These are phyloP conservation scores for Suillus hirtellus DNA, from an alignment of 768 basidiomycete species.

Conservation along the genomic window DNA sequence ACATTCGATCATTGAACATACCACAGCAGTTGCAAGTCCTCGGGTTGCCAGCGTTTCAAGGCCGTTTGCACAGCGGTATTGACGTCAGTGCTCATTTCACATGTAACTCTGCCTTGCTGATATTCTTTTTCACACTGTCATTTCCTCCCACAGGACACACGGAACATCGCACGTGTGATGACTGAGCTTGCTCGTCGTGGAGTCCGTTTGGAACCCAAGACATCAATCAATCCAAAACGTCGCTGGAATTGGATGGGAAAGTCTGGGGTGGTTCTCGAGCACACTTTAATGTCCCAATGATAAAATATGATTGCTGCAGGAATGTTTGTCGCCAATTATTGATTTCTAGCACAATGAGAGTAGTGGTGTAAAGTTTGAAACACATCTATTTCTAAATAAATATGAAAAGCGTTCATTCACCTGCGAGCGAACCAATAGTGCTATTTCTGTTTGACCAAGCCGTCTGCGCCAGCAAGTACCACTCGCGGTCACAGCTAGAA, in stretches of 20 bases:
- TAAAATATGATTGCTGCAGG: background rate
- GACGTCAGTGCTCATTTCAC: slow-evolving; percentile 62
- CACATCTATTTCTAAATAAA: slow-evolving; percentile 15
- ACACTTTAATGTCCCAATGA: slow-evolving; percentile 23
- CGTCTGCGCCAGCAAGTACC: slow-evolving; percentile 11
- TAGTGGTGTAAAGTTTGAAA: background rate
- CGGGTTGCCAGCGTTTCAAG: slow-evolving; percentile 72
- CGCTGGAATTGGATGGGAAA: slow-evolving; percentile 90
- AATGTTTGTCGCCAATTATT: background rate
- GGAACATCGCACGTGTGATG: slow-evolving; percentile 84
- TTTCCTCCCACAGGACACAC: slow-evolving; percentile 63
- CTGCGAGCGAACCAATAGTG: slow-evolving; percentile 17
- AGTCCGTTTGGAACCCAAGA: slow-evolving; percentile 71
- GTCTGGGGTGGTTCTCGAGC: slow-evolving; percentile 63
- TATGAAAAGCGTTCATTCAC: slow-evolving; percentile 6
- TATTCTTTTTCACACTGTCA: slow-evolving; percentile 11
- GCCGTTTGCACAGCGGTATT: slow-evolving; percentile 85
- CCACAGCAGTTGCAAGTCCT: slow-evolving; percentile 74
- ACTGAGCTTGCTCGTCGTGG: slow-evolving; percentile 74
- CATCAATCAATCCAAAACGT: slow-evolving; percentile 58
- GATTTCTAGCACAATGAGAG: background rate
- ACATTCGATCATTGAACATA: slow-evolving; percentile 56
- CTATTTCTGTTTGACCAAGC: slow-evolving; percentile 15
- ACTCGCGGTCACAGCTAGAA: slow-evolving; percentile 8
- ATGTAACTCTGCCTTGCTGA: slow-evolving; percentile 11